Conservation (phyloP, 23 red algal genomes). For the Gracilaria gracilis region DNA sequence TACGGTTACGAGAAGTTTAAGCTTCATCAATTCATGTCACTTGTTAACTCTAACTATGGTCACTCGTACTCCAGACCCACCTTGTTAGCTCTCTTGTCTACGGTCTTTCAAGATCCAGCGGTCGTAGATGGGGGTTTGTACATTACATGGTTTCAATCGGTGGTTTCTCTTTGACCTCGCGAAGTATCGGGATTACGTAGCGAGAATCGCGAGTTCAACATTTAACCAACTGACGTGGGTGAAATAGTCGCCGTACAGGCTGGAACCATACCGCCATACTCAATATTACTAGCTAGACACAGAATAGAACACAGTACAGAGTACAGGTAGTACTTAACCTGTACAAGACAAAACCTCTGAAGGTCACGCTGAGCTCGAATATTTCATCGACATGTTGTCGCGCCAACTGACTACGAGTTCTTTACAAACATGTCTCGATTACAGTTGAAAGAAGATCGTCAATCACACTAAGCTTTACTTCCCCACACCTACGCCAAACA, state of each 20-base stretch:
- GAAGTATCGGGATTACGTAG: not conserved
- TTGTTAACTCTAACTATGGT: no score
- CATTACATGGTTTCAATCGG: not conserved
- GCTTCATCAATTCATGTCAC: no score
- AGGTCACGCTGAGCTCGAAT: not conserved
- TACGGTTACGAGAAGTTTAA: constrained; percentile 33
- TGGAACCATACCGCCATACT: not conserved
- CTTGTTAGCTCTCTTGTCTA: not conserved
- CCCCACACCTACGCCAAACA: constrained; percentile 3
- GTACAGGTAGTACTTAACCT: no score
- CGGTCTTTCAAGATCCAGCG: not conserved
- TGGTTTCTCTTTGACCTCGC: no score
- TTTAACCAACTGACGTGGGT: no score
- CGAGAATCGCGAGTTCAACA: not conserved
- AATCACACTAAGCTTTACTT: constrained; percentile 28
- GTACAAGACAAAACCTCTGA: not conserved
- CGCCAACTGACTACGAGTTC: not conserved
- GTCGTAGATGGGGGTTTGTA: no score
- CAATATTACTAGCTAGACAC: not conserved
- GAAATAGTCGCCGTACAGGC: no score
- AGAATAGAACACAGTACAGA: not conserved
- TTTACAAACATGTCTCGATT: constrained; percentile 25
- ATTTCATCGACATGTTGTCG: constrained; percentile 9
- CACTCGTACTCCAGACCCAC: no score
- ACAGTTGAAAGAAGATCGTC: not conserved